Conservation (phyloP, 345 rosid genomes). For the Euphorbia lathyris region DNA sequence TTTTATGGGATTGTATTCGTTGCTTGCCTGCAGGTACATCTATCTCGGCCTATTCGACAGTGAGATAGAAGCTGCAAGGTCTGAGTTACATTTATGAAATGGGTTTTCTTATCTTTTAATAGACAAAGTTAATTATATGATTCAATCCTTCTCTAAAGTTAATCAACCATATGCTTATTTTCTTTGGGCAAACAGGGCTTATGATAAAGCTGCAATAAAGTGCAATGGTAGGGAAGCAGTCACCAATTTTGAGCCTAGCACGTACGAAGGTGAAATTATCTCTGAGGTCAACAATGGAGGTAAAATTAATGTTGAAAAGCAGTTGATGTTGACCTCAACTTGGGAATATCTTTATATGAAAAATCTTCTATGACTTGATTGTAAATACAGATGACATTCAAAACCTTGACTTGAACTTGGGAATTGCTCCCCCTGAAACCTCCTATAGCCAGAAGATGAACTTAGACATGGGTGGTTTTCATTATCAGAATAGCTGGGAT, state of each 20-base stretch:
- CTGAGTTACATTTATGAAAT: not conserved
- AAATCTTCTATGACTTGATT: slow-evolving; percentile 7
- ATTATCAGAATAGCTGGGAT: slow-evolving; percentile 18
- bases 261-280: slow-evolving; percentile 47
- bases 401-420: slow-evolving; percentile 53
- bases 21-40: slow-evolving; percentile 66
- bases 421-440: slow-evolving; percentile 45
- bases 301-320: slow-evolving; percentile 12
- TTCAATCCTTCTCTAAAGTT: not conserved
- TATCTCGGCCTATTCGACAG: slow-evolving; percentile 93
- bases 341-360: not conserved
- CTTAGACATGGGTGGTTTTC: slow-evolving; percentile 10
- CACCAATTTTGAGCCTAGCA: slow-evolving; percentile 78
- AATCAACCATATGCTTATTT: slow-evolving; percentile 9
- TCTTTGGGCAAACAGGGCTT: slow-evolving; percentile 54
- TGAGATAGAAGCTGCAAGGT: slow-evolving; percentile 92
- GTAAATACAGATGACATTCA: slow-evolving; percentile 32
- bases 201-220: slow-evolving; percentile 89
- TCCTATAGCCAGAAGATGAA: slow-evolving; percentile 24
- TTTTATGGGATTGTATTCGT: slow-evolving; percentile 27
- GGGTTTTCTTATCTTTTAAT: slow-evolving; percentile 3
- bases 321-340: not conserved
- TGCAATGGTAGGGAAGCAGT: slow-evolving; percentile 91
- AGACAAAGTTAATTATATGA: not conserved
- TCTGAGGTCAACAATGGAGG: slow-evolving; percentile 32